Percentiles rank a stretch among this genome's conserved stretches.
phyloP scores from a whole-genome alignment of 2,329 filamentous ascomycete genomes.

The Arthrobotrys sinensis region DNA sequence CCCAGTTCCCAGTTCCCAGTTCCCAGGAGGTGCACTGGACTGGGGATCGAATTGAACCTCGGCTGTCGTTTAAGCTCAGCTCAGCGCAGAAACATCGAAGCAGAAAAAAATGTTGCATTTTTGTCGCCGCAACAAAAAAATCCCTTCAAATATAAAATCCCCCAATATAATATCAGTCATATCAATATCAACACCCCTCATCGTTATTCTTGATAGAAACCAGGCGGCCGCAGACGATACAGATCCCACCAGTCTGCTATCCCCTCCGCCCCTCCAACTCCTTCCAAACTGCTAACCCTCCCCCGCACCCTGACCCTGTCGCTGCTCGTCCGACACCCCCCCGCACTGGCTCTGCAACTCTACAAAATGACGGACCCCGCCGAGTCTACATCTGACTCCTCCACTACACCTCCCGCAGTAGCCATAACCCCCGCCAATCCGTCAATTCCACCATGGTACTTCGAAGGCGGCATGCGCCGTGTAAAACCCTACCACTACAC shows the following conservation, averaged over 20 bases:
- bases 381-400: background rate
- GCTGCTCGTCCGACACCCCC: slow-evolving; percentile 57
- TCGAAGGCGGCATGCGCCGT: slow-evolving; percentile 86
- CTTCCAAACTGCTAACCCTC: slow-evolving; percentile 37
- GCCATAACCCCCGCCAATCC: slow-evolving; percentile 40
- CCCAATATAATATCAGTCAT: too few relatives aligned
- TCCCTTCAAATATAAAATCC: background rate
- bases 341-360: slow-evolving; percentile 40
- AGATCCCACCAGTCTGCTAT: slow-evolving; percentile 26
- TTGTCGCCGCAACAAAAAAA: slow-evolving; percentile 43
- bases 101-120: slow-evolving; percentile 55
- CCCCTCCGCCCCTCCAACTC: background rate
- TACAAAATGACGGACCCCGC: slow-evolving; percentile 43
- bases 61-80: slow-evolving; percentile 11
- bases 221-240: slow-evolving; percentile 4
- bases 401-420: slow-evolving; percentile 20
- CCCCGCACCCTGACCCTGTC: slow-evolving; percentile 36
- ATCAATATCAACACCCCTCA: background rate
- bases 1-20: background rate
- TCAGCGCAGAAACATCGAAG: background rate
- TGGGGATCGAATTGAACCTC: slow-evolving; percentile 39
- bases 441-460: slow-evolving; percentile 77
- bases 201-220: background rate
- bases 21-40: background rate
- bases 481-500: slow-evolving; percentile 91